These are phyloP conservation scores for Pyrenula massariospora DNA, from an alignment of 495 filamentous ascomycete species.

Conservation along the genomic window DNA sequence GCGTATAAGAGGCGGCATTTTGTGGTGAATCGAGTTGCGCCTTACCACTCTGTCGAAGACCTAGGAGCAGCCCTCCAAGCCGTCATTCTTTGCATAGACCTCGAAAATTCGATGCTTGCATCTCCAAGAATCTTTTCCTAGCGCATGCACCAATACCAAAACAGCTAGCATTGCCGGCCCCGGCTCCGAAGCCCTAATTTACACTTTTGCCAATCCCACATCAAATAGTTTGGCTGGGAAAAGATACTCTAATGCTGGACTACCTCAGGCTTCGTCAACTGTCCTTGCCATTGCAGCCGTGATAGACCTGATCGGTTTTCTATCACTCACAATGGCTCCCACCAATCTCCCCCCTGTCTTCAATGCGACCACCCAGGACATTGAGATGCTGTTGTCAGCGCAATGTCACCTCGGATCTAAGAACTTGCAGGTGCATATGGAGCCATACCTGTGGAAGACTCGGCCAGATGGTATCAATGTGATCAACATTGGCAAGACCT, in stretches of 20 bases:
- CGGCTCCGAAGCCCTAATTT: not conserved
- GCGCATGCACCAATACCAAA: too few relatives aligned
- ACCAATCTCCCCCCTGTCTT: conserved; percentile 81
- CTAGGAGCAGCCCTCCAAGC: too few relatives aligned
- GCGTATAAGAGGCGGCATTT: not conserved
- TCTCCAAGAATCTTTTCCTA: too few relatives aligned
- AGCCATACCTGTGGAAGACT: conserved; percentile 99
- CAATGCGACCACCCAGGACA: conserved; percentile 78
- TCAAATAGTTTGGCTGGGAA: not conserved
- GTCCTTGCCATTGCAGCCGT: not conserved
- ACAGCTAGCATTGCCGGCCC: too few relatives aligned
- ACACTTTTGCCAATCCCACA: not conserved
- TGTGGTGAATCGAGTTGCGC: too few relatives aligned
- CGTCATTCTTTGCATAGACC: too few relatives aligned
- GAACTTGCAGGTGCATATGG: conserved; percentile 98
- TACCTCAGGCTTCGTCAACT: not conserved
- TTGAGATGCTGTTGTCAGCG: conserved; percentile 97
- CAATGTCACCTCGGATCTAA: conserved; percentile 96
- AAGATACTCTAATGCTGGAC: not conserved
- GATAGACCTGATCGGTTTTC: conserved; percentile 7
- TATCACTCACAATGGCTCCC: conserved; percentile 80
- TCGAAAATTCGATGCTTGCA: too few relatives aligned
- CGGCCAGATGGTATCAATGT: conserved; percentile 95
- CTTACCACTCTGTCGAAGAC: too few relatives aligned
- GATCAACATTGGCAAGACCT: conserved; percentile 99